These are phyloP conservation scores for Rhizophora apiculata DNA, from an alignment of 345 rosid genomes.

Conservation along the genomic window DNA sequence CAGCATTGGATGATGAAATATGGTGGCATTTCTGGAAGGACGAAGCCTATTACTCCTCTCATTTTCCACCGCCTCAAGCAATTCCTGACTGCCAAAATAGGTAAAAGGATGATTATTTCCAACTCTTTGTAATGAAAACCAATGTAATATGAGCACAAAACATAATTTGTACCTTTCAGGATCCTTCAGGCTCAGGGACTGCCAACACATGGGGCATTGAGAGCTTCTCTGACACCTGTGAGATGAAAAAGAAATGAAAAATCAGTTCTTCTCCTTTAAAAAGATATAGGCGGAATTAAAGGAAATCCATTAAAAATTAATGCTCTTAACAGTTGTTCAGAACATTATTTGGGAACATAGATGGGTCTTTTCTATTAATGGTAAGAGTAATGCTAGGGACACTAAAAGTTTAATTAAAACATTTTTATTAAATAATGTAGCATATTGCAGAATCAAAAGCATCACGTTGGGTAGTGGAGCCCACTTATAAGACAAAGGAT, in stretches of 20 bases:
- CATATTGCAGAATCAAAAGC: no score
- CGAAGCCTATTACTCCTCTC: slow-evolving; percentile 76
- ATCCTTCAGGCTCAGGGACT: slow-evolving; percentile 84
- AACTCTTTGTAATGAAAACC: background rate
- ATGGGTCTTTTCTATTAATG: no score
- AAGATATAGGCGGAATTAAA: background rate
- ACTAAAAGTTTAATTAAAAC: no score
- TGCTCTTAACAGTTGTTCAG: no score
- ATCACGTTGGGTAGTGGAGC: no score
- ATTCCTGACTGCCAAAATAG: slow-evolving; percentile 65
- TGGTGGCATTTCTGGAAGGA: slow-evolving; percentile 74
- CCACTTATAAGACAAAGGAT: no score
- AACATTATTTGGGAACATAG: no score
- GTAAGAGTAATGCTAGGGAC: no score
- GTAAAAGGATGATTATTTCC: slow-evolving; percentile 3
- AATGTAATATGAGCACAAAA: background rate
- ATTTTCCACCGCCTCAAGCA: slow-evolving; percentile 81
- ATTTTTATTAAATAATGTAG: no score
- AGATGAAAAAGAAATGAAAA: slow-evolving; percentile 7
- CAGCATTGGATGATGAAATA: slow-evolving; percentile 88
- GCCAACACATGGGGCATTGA: slow-evolving; percentile 99
- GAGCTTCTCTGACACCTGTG: slow-evolving; percentile 98
- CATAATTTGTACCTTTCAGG: slow-evolving; percentile 52
- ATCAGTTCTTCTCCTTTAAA: background rate
- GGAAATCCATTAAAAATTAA: background rate